A percentile compares a stretch with the other conserved stretches of the same genome.
These are phyloP conservation scores for Dothistroma septosporum DNA, from an alignment of 2,329 filamentous ascomycete species.

Conservation along the genomic window DNA sequence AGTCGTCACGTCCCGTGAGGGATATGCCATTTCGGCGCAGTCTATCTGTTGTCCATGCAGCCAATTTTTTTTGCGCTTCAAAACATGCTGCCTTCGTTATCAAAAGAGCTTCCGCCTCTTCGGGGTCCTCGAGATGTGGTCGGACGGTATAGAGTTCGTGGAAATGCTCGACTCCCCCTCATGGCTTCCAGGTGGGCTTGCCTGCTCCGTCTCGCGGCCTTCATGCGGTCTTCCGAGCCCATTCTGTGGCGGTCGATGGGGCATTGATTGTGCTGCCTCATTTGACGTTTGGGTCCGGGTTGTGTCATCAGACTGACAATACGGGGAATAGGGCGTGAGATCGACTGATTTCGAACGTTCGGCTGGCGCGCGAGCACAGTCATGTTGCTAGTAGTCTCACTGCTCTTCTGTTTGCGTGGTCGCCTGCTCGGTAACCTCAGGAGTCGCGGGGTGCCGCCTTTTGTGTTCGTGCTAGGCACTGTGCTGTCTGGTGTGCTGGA, in stretches of 20 bases:
- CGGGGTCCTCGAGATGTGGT: not conserved
- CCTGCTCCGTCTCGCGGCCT: not conserved
- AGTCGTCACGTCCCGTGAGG: not conserved
- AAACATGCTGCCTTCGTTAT: not conserved
- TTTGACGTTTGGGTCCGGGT: not conserved
- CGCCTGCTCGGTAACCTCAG: not conserved
- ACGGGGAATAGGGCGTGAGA: constrained; percentile 12
- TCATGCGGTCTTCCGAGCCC: constrained; percentile 3
- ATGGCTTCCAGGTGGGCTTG: not conserved
- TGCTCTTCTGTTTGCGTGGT: not conserved
- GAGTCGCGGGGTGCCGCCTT: not conserved
- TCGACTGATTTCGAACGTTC: constrained; percentile 9
- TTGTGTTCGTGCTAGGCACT: not conserved
- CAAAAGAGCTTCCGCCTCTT: not conserved
- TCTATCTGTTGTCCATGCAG: not conserved
- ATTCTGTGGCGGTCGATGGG: not conserved
- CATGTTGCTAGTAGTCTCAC: not conserved
- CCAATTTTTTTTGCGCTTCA: not conserved
- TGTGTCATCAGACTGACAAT: constrained; percentile 4
- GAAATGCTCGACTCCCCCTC: not conserved
- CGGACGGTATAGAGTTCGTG: not conserved
- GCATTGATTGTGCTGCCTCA: not conserved
- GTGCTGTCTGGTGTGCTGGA: not conserved
- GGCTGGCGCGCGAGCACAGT: constrained; percentile 5
- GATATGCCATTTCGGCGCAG: not conserved